These are phyloP conservation scores for Phytophthora sp. DNA, from an alignment of 352 stramenopile genomes.

Conservation along the genomic window DNA sequence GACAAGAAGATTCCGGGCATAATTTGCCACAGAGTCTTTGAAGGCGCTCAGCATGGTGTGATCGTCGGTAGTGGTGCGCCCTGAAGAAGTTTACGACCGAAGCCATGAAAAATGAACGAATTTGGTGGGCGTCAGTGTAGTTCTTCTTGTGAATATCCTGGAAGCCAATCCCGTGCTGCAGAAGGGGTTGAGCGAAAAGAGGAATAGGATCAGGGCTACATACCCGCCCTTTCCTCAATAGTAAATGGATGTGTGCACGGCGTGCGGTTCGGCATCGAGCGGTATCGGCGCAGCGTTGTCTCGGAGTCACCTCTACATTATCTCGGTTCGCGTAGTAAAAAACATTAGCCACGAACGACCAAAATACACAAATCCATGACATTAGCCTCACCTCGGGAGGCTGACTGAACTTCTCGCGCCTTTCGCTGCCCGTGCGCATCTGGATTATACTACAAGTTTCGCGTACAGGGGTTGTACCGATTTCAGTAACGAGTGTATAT, in stretches of 20 bases:
- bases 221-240: constrained; percentile 67
- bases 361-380: background rate
- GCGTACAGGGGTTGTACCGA: too few species aligned
- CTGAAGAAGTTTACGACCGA: constrained; percentile 58
- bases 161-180: constrained; percentile 75
- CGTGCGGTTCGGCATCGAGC: constrained; percentile 61
- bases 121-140: constrained; percentile 53
- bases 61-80: constrained; percentile 44
- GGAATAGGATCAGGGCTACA: constrained; percentile 77
- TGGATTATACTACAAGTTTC: constrained; percentile 84
- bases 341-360: background rate
- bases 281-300: constrained; percentile 64
- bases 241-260: constrained; percentile 55
- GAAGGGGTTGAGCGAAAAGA: constrained; percentile 84
- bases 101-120: constrained; percentile 53
- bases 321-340: background rate
- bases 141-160: constrained; percentile 61
- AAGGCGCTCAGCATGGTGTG: constrained; percentile 55
- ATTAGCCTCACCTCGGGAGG: constrained; percentile 42
- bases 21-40: constrained; percentile 65
- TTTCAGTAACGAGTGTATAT: too few species aligned
- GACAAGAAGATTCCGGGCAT: constrained; percentile 70
- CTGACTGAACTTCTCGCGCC: constrained; percentile 58
- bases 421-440: constrained; percentile 70
- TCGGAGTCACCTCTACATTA: constrained; percentile 61